These are phyloP conservation scores for Heliamphora exappendiculata DNA, from an alignment of 148 eudicot species.

Conservation along the genomic window DNA sequence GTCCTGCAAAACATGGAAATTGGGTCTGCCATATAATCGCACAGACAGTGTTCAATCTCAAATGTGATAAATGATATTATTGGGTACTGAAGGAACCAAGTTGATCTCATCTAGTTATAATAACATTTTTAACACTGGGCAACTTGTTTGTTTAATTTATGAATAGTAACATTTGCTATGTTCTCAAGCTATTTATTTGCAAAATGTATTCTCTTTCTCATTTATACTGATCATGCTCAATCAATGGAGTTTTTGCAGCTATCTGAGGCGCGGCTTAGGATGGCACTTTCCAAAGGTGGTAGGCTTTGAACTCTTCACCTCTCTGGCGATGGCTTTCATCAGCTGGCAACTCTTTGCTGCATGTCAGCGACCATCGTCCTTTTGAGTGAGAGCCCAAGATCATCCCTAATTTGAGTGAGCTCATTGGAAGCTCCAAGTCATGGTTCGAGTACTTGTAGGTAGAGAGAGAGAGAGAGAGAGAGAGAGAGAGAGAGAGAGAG, in stretches of 20 bases:
- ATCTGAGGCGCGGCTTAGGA: conserved; percentile 72
- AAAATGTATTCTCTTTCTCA: not conserved
- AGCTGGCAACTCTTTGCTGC: conserved; percentile 94
- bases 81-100: not conserved
- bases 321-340: conserved; percentile 80
- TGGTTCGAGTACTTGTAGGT: too few species aligned
- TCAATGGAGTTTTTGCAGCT: conserved; percentile 44
- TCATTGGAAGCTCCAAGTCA: not conserved
- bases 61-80: not conserved
- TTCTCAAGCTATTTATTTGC: not conserved
- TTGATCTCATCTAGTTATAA: not conserved
- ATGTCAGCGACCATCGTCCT: conserved; percentile 70
- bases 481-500: too few species aligned
- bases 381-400: conserved; percentile 14
- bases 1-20: not conserved
- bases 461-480: not conserved
- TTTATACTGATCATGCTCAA: not conserved
- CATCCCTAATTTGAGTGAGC: not conserved
- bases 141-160: not conserved
- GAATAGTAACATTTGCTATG: not conserved
- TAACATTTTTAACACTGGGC: not conserved
- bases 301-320: conserved; percentile 70
- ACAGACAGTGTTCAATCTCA: not conserved
- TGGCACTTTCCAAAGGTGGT: conserved; percentile 95
- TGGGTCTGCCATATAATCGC: not conserved